A percentile compares a stretch with the other conserved stretches of the same genome.
These are phyloP conservation scores for Fusarium albosuccineum DNA, from an alignment of 2,329 filamentous ascomycete species.

Conservation along the genomic window DNA sequence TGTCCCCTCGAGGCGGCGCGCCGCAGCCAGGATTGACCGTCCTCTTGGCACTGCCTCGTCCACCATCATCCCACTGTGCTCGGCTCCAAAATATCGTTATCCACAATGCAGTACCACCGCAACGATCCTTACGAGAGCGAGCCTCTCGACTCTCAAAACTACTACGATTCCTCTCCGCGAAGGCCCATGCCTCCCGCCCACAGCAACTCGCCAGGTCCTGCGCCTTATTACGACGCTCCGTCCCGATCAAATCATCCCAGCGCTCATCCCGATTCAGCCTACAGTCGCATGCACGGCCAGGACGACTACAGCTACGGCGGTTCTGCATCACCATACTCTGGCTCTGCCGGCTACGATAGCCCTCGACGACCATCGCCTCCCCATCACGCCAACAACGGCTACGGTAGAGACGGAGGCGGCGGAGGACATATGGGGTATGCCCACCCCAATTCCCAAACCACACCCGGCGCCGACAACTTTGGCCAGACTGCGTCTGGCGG, in stretches of 20 bases:
- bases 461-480: constrained; percentile 77
- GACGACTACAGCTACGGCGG: constrained; percentile 36
- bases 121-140: constrained; percentile 54
- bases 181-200: constrained; percentile 40
- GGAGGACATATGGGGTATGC: constrained; percentile 44
- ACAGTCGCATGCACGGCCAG: constrained; percentile 36
- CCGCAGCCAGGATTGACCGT: constrained; percentile 40
- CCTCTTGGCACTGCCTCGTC: constrained; percentile 29
- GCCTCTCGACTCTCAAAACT: constrained; percentile 49
- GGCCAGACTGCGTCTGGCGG: constrained; percentile 72
- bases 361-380: constrained; percentile 36
- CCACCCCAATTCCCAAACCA: constrained; percentile 49
- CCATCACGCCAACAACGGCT: constrained; percentile 39
- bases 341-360: constrained; percentile 40
- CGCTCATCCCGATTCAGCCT: constrained; percentile 44
- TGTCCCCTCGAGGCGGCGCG: constrained; percentile 35
- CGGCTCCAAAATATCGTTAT: constrained; percentile 28
- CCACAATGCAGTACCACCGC: constrained; percentile 51
- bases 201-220: constrained; percentile 36
- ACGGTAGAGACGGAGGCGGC: constrained; percentile 35
- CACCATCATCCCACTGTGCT: constrained; percentile 22
- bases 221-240: constrained; percentile 47
- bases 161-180: constrained; percentile 42
- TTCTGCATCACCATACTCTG: constrained; percentile 36
- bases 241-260: constrained; percentile 38